These are phyloP conservation scores for Zoysia japonica DNA, from an alignment of 176 grass and related monocot species.

Conservation along the genomic window DNA sequence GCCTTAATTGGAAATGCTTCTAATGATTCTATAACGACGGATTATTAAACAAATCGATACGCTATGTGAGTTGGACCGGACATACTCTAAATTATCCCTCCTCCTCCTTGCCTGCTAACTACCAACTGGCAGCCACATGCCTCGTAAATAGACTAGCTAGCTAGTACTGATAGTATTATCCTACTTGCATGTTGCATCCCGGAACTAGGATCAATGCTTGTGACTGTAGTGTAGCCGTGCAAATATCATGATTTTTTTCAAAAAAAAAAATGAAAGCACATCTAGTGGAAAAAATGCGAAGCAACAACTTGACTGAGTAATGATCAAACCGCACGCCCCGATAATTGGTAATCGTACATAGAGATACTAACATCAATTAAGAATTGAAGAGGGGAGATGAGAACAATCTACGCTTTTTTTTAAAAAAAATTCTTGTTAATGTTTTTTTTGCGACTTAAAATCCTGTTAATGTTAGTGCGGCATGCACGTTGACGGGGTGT, in stretches of 20 bases:
- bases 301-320: neutral
- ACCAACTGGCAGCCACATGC: constrained; percentile 46
- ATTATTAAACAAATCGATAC: constrained; percentile 29
- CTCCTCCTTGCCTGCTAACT: constrained; percentile 19
- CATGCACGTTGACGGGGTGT: neutral
- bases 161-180: neutral
- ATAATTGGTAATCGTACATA: neutral
- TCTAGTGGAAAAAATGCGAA: neutral
- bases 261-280: neutral
- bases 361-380: neutral
- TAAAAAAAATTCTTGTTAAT: neutral
- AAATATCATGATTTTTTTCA: neutral
- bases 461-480: no score
- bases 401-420: neutral
- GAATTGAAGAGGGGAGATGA: neutral
- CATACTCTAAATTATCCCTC: neutral
- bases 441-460: no score
- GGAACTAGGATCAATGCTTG: neutral
- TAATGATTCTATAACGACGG: neutral
- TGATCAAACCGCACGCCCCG: neutral
- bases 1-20: neutral
- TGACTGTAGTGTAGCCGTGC: neutral
- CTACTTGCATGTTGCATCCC: neutral
- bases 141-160: neutral
- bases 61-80: neutral